phyloP scores from a whole-genome alignment of 2,329 filamentous ascomycete species.

The Didymella segeticola region DNA sequence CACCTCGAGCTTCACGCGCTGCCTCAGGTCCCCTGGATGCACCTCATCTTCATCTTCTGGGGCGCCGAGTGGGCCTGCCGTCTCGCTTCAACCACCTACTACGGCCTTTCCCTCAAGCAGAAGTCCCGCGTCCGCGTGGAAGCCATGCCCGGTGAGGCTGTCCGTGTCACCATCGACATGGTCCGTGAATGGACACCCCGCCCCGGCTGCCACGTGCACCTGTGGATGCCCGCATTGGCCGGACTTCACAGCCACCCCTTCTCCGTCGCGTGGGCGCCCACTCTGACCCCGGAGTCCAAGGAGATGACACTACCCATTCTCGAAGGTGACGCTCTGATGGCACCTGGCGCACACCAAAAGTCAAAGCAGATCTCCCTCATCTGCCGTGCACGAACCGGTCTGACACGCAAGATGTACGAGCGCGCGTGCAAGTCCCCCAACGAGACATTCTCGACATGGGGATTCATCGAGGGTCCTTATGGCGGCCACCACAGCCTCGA shows the following conservation, averaged over 20 bases:
- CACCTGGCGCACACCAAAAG: constrained; percentile 30
- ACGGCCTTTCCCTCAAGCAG: constrained; percentile 61
- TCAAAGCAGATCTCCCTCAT: constrained; percentile 69
- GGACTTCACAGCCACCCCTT: constrained; percentile 56
- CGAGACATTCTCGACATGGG: constrained; percentile 68
- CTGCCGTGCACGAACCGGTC: constrained; percentile 75
- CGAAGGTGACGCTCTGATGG: constrained; percentile 35
- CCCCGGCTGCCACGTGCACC: constrained; percentile 66
- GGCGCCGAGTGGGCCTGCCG: constrained; percentile 66
- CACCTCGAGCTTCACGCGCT: constrained; percentile 75
- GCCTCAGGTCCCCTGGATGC: constrained; percentile 75
- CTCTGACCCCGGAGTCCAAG: constrained; percentile 37
- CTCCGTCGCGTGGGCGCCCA: constrained; percentile 57
- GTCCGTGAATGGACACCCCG: constrained; percentile 60
- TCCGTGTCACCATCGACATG: constrained; percentile 66
- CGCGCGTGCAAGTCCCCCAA: constrained; percentile 67
- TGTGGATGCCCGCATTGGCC: constrained; percentile 61
- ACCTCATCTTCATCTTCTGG: constrained; percentile 80
- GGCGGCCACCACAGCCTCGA: constrained; percentile 72
- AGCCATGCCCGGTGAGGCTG: constrained; percentile 66
- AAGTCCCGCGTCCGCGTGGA: constrained; percentile 62
- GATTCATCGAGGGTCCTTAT: constrained; percentile 78
- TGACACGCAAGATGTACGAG: constrained; percentile 73
- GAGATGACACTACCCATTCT: constrained; percentile 45
- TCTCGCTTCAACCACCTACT: constrained; percentile 57